These are phyloP conservation scores for Aphanoascus verrucosus DNA, from an alignment of 2,329 filamentous ascomycete genomes.

Conservation along the genomic window DNA sequence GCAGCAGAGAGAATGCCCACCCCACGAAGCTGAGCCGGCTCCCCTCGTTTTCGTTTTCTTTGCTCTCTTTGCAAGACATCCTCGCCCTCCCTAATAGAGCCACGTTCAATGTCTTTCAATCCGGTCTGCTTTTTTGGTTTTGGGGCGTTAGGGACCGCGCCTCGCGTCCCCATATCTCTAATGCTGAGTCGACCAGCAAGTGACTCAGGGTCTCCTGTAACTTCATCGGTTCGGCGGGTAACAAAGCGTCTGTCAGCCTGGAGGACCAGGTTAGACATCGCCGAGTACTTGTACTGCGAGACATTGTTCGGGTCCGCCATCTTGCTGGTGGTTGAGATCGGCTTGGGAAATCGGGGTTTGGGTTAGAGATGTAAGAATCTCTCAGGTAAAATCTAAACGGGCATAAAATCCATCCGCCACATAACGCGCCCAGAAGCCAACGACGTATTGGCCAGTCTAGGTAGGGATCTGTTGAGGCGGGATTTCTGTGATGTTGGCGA, in stretches of 20 bases:
- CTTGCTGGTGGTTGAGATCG: constrained; percentile 16
- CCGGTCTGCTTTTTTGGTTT: constrained; percentile 66
- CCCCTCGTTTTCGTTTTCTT: constrained; percentile 69
- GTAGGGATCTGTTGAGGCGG: background rate
- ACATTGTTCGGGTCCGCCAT: constrained; percentile 70
- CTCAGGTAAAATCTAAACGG: background rate
- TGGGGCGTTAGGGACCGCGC: constrained; percentile 66
- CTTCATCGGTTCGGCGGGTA: constrained; percentile 82
- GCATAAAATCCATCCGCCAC: background rate
- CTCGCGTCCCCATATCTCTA: constrained; percentile 82
- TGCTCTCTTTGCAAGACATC: constrained; percentile 77
- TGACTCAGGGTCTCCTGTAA: constrained; percentile 93
- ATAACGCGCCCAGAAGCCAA: background rate
- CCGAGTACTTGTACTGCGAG: constrained; percentile 97
- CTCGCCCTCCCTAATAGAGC: constrained; percentile 65
- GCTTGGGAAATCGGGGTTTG: constrained; percentile 10
- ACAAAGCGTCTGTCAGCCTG: constrained; percentile 97
- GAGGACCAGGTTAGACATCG: constrained; percentile 99
- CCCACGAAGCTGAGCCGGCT: constrained; percentile 58
- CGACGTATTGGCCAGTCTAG: background rate
- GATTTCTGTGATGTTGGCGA: too few relatives aligned
- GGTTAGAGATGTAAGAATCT: constrained; percentile 12
- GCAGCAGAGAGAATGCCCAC: constrained; percentile 71
- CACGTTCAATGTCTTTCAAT: constrained; percentile 61
- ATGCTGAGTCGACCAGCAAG: constrained; percentile 89